Evolutionary conservation across 805 yeast species (phyloP).

Genomic region (Yamadazyma philogaea): DNA sequence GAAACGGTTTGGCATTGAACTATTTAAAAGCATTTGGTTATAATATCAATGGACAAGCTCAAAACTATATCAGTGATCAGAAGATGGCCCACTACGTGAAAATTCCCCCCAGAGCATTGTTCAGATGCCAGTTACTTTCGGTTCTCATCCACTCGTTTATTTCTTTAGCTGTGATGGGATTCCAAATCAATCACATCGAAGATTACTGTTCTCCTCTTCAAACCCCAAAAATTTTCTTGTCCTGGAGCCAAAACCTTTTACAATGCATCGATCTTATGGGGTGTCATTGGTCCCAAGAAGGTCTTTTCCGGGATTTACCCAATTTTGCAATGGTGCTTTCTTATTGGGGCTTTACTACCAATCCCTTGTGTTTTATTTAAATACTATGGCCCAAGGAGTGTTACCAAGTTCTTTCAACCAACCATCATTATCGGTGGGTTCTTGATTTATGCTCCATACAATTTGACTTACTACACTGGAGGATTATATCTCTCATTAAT

Average conservation of each 20-base stretch:
- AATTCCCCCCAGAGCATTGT: conserved; percentile 56
- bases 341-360: conserved; percentile 30
- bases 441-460: conserved; percentile 30
- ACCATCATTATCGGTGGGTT: conserved; percentile 32
- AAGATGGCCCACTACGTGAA: conserved; percentile 63
- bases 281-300: conserved; percentile 51
- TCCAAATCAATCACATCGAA: conserved; percentile 25
- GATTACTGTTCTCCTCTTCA: conserved; percentile 43
- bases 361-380: conserved; percentile 22
- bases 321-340: conserved; percentile 30
- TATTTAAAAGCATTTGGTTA: conserved; percentile 59
- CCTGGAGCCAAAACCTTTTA: conserved; percentile 36
- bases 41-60: conserved; percentile 56
- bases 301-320: conserved; percentile 34
- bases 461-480: conserved; percentile 28
- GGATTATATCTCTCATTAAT: conserved; percentile 26
- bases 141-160: conserved; percentile 23
- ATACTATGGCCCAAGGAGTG: conserved; percentile 19
- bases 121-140: conserved; percentile 36
- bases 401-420: conserved; percentile 31
- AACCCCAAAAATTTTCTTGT: conserved; percentile 41
- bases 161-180: conserved; percentile 27
- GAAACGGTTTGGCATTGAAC: conserved; percentile 35
- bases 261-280: conserved; percentile 63
- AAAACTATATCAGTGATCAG: conserved; percentile 51